phyloP scores from a whole-genome alignment of 2,329 filamentous ascomycete genomes.

The Rugonectria rugulosa region DNA sequence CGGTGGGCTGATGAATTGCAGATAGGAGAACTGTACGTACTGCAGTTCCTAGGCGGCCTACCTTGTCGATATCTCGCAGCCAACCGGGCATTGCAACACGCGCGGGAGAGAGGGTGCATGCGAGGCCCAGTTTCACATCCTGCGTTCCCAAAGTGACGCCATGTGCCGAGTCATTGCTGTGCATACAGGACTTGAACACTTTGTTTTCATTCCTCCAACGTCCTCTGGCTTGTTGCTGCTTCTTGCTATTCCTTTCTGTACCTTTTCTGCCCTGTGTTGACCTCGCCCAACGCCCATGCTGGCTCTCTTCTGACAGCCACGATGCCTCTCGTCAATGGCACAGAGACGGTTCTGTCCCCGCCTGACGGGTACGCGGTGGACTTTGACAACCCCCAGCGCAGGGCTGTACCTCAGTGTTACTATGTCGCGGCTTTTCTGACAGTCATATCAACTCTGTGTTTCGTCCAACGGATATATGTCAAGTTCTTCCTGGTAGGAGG shows the following conservation, averaged over 20 bases:
- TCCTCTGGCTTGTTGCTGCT: not conserved
- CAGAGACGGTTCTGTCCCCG: slow-evolving; percentile 19
- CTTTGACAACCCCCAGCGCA: slow-evolving; percentile 6
- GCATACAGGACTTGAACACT: too few species aligned
- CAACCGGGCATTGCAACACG: not conserved
- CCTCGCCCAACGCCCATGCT: not conserved
- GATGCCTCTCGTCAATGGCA: not conserved
- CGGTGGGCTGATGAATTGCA: too few species aligned
- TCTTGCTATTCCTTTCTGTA: not conserved
- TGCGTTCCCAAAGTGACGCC: too few species aligned
- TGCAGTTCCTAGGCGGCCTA: too few species aligned
- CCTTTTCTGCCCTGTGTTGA: too few species aligned
- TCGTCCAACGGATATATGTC: slow-evolving; percentile 39
- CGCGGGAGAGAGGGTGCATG: too few species aligned
- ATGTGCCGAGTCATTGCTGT: too few species aligned
- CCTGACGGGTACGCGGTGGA: slow-evolving; percentile 33
- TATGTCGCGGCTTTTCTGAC: slow-evolving; percentile 30
- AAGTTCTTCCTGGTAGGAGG: slow-evolving; percentile 33
- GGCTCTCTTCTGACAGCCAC: not conserved
- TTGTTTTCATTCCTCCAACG: too few species aligned
- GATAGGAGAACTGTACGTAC: too few species aligned
- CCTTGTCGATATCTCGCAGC: too few species aligned
- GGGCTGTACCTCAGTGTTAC: slow-evolving; percentile 32
- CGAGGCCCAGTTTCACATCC: too few species aligned
- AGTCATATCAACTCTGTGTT: slow-evolving; percentile 30